These are phyloP conservation scores for Aspergillus terreus DNA, from an alignment of 2,329 filamentous ascomycete species.

Conservation along the genomic window DNA sequence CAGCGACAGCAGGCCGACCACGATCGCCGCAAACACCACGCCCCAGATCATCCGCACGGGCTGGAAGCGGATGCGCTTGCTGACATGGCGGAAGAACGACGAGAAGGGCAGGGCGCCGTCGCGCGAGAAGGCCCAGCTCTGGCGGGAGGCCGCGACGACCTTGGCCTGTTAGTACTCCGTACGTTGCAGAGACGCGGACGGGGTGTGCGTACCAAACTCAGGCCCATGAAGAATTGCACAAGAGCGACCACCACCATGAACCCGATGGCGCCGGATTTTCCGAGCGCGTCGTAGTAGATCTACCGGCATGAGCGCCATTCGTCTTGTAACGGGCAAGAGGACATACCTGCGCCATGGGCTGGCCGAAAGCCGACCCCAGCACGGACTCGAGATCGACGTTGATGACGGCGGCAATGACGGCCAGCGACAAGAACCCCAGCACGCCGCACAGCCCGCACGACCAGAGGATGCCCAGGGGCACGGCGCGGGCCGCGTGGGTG, in stretches of 20 bases:
- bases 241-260: constrained; percentile 58
- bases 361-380: constrained; percentile 50
- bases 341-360: constrained; percentile 53
- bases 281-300: constrained; percentile 60
- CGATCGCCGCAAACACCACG: constrained; percentile 47
- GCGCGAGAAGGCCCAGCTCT: constrained; percentile 61
- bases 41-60: constrained; percentile 57
- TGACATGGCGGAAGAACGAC: constrained; percentile 54
- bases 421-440: constrained; percentile 56
- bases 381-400: constrained; percentile 50
- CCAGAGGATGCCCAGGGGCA: constrained; percentile 58
- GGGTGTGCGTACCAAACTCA: constrained; percentile 44
- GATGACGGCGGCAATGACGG: constrained; percentile 58
- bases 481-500: constrained; percentile 56
- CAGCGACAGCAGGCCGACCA: constrained; percentile 57
- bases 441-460: constrained; percentile 50
- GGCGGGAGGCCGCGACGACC: constrained; percentile 56
- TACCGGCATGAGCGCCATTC: constrained; percentile 18
- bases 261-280: constrained; percentile 56
- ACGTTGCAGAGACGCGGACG: neutral
- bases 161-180: constrained; percentile 12
- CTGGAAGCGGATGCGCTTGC: constrained; percentile 53
- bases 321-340: neutral
- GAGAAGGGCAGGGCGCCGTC: constrained; percentile 62
- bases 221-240: constrained; percentile 60